Percentiles rank a stretch among this genome's conserved stretches.
Conservation (phyloP, 78 protist species). For the Creolimax fragrantissima region DNA sequence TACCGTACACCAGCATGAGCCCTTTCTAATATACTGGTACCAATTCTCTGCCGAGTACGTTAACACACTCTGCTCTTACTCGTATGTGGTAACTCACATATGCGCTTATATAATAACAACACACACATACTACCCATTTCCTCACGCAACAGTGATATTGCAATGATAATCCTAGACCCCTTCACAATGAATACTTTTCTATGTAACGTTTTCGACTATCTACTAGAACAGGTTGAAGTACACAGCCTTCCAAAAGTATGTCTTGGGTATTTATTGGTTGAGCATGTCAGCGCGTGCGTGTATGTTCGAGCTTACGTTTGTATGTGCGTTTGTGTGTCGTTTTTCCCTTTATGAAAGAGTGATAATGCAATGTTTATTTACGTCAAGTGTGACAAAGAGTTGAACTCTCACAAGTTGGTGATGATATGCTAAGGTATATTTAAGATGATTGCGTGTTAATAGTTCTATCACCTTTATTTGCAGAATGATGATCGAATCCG, state of each 20-base stretch:
- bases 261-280: neutral
- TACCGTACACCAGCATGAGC: too few species aligned
- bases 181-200: neutral
- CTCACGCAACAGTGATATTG: neutral
- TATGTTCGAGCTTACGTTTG: neutral
- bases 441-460: too few species aligned
- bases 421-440: too few species aligned
- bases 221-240: neutral
- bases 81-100: neutral
- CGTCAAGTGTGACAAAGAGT: too few species aligned
- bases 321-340: neutral
- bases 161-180: slow-evolving; percentile 1
- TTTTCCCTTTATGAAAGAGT: neutral
- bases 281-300: neutral
- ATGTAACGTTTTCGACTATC: neutral
- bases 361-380: too few species aligned
- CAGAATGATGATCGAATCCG: neutral
- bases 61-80: neutral
- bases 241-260: neutral
- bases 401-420: too few species aligned
- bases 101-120: too few species aligned
- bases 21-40: neutral
- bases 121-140: neutral
- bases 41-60: neutral
- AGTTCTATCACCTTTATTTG: too few species aligned